These are phyloP conservation scores for Asclepias syriaca DNA, from an alignment of 257 asterid species.

Conservation along the genomic window DNA sequence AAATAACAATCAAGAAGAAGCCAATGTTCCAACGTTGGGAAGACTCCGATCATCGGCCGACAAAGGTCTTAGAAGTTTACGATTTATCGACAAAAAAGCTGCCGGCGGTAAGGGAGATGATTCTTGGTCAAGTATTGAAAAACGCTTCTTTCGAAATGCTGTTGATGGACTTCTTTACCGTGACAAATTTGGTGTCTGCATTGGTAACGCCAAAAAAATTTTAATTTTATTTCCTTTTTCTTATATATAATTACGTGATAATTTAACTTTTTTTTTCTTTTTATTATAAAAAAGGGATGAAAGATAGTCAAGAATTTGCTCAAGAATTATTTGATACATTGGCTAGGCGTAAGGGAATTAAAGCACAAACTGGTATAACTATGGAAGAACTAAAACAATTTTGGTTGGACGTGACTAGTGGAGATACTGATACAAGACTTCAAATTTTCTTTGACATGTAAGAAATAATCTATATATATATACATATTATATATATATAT, in stretches of 20 bases:
- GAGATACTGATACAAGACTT: constrained; percentile 69
- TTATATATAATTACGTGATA: too few species aligned
- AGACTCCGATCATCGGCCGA: constrained; percentile 54
- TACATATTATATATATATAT: too few species aligned
- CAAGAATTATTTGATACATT: constrained; percentile 71
- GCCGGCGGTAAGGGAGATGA: constrained; percentile 88
- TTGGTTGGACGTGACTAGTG: constrained; percentile 77
- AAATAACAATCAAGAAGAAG: neutral
- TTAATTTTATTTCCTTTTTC: too few species aligned
- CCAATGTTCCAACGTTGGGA: constrained; percentile 30
- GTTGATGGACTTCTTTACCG: constrained; percentile 49
- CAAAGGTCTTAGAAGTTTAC: constrained; percentile 60
- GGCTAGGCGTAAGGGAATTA: constrained; percentile 60
- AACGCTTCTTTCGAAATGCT: constrained; percentile 42
- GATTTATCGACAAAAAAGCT: constrained; percentile 67
- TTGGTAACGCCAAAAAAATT: constrained; percentile 40
- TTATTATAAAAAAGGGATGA: constrained; percentile 58
- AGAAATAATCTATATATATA: constrained; percentile 11
- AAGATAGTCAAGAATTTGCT: constrained; percentile 85
- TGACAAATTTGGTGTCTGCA: constrained; percentile 82
- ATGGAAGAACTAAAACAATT: constrained; percentile 42
- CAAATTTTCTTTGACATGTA: constrained; percentile 95
- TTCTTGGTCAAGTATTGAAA: constrained; percentile 64
- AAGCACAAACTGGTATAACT: constrained; percentile 49
- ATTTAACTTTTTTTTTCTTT: neutral